Conservation (phyloP, 768 basidiomycete species). For the Russula brevipes region DNA sequence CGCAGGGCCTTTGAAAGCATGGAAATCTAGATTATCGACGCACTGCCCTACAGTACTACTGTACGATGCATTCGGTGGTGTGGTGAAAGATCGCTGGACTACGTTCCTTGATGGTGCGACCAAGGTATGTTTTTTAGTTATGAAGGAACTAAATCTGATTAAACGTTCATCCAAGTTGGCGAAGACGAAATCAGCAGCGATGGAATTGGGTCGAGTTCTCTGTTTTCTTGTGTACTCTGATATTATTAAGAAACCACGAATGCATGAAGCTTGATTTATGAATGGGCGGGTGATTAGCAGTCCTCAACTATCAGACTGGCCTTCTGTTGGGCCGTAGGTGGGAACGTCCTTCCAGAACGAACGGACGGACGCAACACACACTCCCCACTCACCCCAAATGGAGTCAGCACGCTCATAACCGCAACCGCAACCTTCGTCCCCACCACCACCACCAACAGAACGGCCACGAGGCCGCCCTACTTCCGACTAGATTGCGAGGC, state of each 20-base stretch:
- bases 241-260: background rate
- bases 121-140: background rate
- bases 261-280: background rate
- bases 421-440: no score
- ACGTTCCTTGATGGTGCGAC: background rate
- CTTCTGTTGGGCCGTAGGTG: no score
- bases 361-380: no score
- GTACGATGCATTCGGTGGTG: background rate
- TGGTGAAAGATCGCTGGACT: background rate
- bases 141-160: background rate
- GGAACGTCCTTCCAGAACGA: no score
- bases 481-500: no score
- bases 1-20: background rate
- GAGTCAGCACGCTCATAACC: no score
- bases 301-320: no score
- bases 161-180: background rate
- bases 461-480: no score
- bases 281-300: background rate
- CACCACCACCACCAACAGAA: no score
- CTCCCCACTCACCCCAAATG: no score
- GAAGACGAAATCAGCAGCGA: background rate
- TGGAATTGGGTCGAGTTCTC: background rate
- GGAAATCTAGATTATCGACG: conserved; percentile 1
- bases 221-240: background rate
- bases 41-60: background rate